These are phyloP conservation scores for Plasmodium berghei DNA, from an alignment of 169 alveolate species.

Conservation along the genomic window DNA sequence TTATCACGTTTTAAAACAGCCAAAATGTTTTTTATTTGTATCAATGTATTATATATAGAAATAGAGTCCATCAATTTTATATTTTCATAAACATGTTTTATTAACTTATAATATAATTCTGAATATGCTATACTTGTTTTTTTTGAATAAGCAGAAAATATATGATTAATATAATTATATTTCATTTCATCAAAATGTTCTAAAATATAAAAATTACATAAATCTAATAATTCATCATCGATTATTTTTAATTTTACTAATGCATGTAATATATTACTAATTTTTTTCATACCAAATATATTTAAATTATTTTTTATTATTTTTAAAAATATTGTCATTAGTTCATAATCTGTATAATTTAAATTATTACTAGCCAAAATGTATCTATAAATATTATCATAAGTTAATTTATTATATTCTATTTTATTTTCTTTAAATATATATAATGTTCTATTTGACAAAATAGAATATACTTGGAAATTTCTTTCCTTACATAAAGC, in stretches of 20 bases:
- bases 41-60: slow-evolving; percentile 54
- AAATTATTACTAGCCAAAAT: slow-evolving; percentile 64
- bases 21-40: slow-evolving; percentile 25
- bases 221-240: slow-evolving; percentile 44
- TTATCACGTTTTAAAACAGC: not conserved
- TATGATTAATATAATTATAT: slow-evolving; percentile 50
- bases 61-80: slow-evolving; percentile 52
- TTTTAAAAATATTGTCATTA: slow-evolving; percentile 29
- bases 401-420: not conserved
- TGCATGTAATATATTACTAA: slow-evolving; percentile 37
- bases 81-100: slow-evolving; percentile 38
- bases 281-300: slow-evolving; percentile 35
- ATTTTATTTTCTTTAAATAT: slow-evolving; percentile 25
- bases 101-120: slow-evolving; percentile 8
- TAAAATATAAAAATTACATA: slow-evolving; percentile 16
- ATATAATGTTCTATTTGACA: slow-evolving; percentile 38
- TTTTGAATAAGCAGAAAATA: slow-evolving; percentile 52
- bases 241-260: slow-evolving; percentile 29
- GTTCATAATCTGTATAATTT: slow-evolving; percentile 51
- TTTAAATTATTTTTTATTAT: slow-evolving; percentile 43
- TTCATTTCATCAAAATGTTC: slow-evolving; percentile 19
- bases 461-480: slow-evolving; percentile 44
- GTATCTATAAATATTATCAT: slow-evolving; percentile 45
- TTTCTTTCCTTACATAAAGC: slow-evolving; percentile 74
- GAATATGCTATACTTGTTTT: not conserved